A percentile compares a stretch with the other conserved stretches of the same genome.
Evolutionary conservation across 108 stramenopile species (phyloP).

Genomic region (Nannochloropsis gaditana): DNA sequence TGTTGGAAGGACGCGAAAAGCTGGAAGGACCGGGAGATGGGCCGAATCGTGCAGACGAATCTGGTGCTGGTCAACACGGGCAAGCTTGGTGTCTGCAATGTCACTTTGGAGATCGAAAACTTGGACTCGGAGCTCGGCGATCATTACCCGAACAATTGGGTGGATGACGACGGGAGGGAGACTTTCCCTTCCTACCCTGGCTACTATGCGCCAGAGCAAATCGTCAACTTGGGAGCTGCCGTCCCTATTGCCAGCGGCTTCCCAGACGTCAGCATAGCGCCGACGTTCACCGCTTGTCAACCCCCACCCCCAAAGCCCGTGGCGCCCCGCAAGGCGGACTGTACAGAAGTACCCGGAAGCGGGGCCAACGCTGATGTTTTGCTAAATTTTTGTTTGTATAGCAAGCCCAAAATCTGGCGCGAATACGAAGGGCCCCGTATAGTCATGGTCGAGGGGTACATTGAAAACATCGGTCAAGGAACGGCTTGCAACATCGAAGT

Average conservation of each 20-base stretch:
- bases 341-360: background rate
- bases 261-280: background rate
- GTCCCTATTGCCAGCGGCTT: background rate
- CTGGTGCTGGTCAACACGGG: constrained; percentile 3
- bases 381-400: background rate
- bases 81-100: background rate
- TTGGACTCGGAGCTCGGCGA: background rate
- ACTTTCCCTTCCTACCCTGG: background rate
- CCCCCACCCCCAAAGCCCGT: background rate
- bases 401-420: background rate
- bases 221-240: background rate
- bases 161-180: background rate
- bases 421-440: background rate
- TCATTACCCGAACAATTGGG: background rate
- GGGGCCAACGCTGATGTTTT: background rate
- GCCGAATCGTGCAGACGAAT: background rate
- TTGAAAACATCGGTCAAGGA: constrained; percentile 1
- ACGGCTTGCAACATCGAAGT: background rate
- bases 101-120: background rate
- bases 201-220: background rate
- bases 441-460: background rate
- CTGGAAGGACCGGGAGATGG: background rate
- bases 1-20: constrained; percentile 8
- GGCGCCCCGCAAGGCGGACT: background rate
- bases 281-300: background rate